Conservation (phyloP, 1,284 basidiomycete genomes). For the Cutaneotrichosporon arboriforme region DNA sequence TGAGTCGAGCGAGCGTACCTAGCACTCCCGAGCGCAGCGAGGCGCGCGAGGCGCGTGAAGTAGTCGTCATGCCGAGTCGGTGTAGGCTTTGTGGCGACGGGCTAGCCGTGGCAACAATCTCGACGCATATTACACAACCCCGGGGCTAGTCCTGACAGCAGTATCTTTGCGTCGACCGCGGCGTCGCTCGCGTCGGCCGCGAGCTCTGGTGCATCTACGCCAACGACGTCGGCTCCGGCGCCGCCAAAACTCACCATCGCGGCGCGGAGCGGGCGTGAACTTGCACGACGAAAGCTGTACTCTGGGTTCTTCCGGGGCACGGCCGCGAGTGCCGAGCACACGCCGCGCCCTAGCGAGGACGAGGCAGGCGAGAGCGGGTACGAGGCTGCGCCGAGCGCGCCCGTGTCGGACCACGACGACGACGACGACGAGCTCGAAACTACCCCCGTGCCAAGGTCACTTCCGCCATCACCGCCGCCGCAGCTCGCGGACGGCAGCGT, state of each 20-base stretch:
- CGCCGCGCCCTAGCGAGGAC: constrained; percentile 12
- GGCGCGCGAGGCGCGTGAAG: background rate
- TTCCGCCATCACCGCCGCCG: background rate
- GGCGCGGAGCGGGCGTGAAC: constrained; percentile 65
- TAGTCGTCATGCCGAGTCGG: too few species aligned
- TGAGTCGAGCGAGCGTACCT: constrained; percentile 50
- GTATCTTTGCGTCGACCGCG: constrained; percentile 69
- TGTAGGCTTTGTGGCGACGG: too few species aligned
- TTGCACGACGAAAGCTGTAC: constrained; percentile 68
- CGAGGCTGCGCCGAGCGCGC: background rate
- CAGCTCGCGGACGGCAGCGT: background rate
- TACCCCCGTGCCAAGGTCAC: background rate
- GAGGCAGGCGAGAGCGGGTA: constrained; percentile 7
- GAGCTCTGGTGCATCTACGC: constrained; percentile 25
- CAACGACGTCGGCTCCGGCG: constrained; percentile 33
- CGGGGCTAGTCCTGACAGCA: too few species aligned
- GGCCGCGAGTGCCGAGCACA: constrained; percentile 54
- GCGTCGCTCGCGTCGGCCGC: constrained; percentile 62
- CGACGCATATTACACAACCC: too few species aligned
- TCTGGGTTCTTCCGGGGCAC: constrained; percentile 73
- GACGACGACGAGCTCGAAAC: background rate
- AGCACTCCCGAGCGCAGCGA: background rate
- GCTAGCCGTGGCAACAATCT: too few species aligned
- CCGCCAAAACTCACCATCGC: constrained; percentile 53
- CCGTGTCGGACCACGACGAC: background rate